Base-by-base conservation (phyloP, 192 early-diverging fungal species). In the Entomortierella beljakovae region DNA sequence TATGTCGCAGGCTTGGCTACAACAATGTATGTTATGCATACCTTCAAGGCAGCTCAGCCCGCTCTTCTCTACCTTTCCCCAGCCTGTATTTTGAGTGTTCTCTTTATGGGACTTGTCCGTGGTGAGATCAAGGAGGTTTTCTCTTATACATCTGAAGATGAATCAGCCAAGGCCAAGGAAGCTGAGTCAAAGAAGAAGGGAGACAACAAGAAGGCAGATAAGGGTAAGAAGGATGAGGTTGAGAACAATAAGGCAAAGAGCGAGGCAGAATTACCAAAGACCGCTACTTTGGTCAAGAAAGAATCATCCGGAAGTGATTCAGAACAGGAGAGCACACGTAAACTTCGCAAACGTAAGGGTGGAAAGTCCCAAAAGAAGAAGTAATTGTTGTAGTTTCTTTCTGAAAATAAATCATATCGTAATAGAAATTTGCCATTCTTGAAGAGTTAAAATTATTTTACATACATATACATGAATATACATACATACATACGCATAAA, bases 21-120 rank as follows among this genome's bases (percentile, higher is more conserved):
- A 7, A 98, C 97, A 8, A 92, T 99, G 42, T 83, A 85, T 16
- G 94, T 99, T 16, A 96, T 99, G 95, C 97, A 99, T 73, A 87
- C 88, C 26, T 99, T 98, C 87, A 87, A 97, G 80, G 93, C 95
- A 15, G 97, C 97, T 6, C 97, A 99, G 87, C 97, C 97, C 5
- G 97, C 97, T 7, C 84, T 99, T 10, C 85, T 99, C 50, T 99
- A 99, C 67, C 89, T 99, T 48, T 98, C 97, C 2, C 97, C 97
- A 0, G 97, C 97, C 2, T 99, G 97, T 70, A 98, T 95, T 57
- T 59, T 98, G 7, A 95, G 96, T 6, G 90, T 91, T 4, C 67
- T 98, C 26, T 28, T 89, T 6, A 90, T 86, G 15, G 93, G 88
- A 9, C 55, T 82, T 29, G 66, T 73, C 23, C 91, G 92, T 42